These are phyloP conservation scores for Plasmodium cynomolgi DNA, from an alignment of 169 alveolate genomes.

Conservation along the genomic window DNA sequence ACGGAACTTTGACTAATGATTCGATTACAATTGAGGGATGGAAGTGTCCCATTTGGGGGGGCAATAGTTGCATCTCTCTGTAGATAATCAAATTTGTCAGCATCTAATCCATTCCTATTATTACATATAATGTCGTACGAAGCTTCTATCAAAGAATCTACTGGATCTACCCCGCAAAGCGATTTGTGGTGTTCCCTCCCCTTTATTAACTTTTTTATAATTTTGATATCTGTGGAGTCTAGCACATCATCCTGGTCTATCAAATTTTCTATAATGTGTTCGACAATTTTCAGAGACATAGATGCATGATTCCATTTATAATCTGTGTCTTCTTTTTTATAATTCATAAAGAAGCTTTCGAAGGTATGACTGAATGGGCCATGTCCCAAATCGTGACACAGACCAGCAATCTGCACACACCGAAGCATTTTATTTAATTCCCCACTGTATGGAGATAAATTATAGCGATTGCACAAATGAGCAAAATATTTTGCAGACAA, in stretches of 20 bases:
- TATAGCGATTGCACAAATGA: slow-evolving; percentile 73
- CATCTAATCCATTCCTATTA: slow-evolving; percentile 91
- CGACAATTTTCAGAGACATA: slow-evolving; percentile 82
- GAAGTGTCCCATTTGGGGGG: slow-evolving; percentile 78
- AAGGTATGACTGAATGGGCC: slow-evolving; percentile 93
- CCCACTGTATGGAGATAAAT: slow-evolving; percentile 43
- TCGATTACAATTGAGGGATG: slow-evolving; percentile 71
- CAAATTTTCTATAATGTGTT: slow-evolving; percentile 73
- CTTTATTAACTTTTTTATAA: slow-evolving; percentile 42
- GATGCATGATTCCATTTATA: slow-evolving; percentile 83
- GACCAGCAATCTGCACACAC: slow-evolving; percentile 90
- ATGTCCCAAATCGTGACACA: slow-evolving; percentile 95
- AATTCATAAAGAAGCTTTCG: slow-evolving; percentile 80
- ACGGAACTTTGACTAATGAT: slow-evolving; percentile 76
- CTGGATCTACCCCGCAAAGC: slow-evolving; percentile 71
- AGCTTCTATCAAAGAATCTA: slow-evolving; percentile 82
- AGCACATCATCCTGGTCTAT: slow-evolving; percentile 72
- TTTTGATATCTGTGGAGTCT: slow-evolving; percentile 56
- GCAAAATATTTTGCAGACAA: slow-evolving; percentile 86
- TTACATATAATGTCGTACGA: slow-evolving; percentile 92
- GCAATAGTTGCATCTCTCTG: slow-evolving; percentile 90
- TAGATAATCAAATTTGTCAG: slow-evolving; percentile 92
- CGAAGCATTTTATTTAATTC: slow-evolving; percentile 77
- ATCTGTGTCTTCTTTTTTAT: slow-evolving; percentile 43
- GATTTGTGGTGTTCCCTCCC: slow-evolving; percentile 34